Conservation (phyloP, 495 filamentous ascomycete genomes). For the Talaromyces stipitatus region DNA sequence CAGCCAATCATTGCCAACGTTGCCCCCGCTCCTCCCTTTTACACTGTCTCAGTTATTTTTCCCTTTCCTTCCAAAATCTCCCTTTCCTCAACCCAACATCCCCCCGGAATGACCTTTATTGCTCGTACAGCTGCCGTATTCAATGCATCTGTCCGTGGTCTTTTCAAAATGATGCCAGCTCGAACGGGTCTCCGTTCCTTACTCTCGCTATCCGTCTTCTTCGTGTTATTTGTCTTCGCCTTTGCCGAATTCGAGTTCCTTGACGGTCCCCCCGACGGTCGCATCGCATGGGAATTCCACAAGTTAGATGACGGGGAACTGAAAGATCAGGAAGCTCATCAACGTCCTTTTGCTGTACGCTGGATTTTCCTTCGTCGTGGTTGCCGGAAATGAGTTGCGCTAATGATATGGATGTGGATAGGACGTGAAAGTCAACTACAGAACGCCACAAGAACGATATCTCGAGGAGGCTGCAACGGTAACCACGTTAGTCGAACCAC, state of each 20-base stretch:
- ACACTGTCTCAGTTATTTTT: background rate
- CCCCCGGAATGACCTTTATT: conserved; percentile 4
- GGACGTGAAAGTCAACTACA: conserved; percentile 2
- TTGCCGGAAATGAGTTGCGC: background rate
- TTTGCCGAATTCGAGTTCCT: conserved; percentile 1
- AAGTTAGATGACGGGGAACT: conserved; percentile 1
- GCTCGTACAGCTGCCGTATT: background rate
- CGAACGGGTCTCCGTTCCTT: conserved; percentile 6
- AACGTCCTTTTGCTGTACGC: conserved; percentile 4
- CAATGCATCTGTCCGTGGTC: conserved; percentile 5
- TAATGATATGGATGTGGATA: background rate
- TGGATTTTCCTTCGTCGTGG: background rate
- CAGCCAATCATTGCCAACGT: no score
- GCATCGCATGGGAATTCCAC: conserved; percentile 4
- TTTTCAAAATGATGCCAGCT: conserved; percentile 1
- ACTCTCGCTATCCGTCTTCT: conserved; percentile 5
- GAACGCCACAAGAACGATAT: conserved; percentile 2
- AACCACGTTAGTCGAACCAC: background rate
- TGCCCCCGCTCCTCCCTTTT: no score
- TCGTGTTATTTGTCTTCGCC: conserved; percentile 3
- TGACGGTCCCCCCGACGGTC: background rate
- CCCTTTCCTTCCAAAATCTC: background rate
- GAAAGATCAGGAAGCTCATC: background rate
- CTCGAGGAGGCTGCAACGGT: conserved; percentile 4
- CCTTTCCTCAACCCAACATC: background rate